Conservation (phyloP, 2,329 filamentous ascomycete genomes). For the Cytospora mali region DNA sequence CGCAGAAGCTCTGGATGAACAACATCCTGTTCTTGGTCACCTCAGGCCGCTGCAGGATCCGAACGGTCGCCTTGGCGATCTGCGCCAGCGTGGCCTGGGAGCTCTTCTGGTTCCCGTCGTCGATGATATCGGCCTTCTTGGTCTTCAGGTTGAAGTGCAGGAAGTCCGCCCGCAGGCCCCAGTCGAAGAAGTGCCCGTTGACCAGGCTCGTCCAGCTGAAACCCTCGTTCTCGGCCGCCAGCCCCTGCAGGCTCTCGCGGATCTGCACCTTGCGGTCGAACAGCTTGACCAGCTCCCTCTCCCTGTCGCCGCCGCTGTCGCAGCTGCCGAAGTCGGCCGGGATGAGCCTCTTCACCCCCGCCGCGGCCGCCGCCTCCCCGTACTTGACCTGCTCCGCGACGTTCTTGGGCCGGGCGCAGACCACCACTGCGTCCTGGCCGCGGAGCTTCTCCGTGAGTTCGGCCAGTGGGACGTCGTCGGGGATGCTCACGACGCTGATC, state of each 20-base stretch:
- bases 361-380: slow-evolving; percentile 41
- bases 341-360: slow-evolving; percentile 42
- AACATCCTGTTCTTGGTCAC: slow-evolving; percentile 39
- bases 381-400: slow-evolving; percentile 39
- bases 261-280: slow-evolving; percentile 41
- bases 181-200: slow-evolving; percentile 47
- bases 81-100: slow-evolving; percentile 41
- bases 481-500: slow-evolving; percentile 33
- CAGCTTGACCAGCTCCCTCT: slow-evolving; percentile 41
- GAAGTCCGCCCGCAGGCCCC: slow-evolving; percentile 42
- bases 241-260: slow-evolving; percentile 36
- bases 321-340: slow-evolving; percentile 47
- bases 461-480: slow-evolving; percentile 37
- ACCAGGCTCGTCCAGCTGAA: slow-evolving; percentile 45
- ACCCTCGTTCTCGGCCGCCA: slow-evolving; percentile 31
- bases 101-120: slow-evolving; percentile 37
- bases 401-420: slow-evolving; percentile 38
- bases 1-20: slow-evolving; percentile 46
- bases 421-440: slow-evolving; percentile 43
- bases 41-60: slow-evolving; percentile 35
- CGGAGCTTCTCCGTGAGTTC: slow-evolving; percentile 37
- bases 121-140: slow-evolving; percentile 39
- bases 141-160: slow-evolving; percentile 40
- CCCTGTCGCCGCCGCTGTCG: slow-evolving; percentile 39
- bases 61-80: slow-evolving; percentile 39